These are phyloP conservation scores for Pythium rhizo-oryzae DNA, from an alignment of 352 stramenopile genomes.

Conservation along the genomic window DNA sequence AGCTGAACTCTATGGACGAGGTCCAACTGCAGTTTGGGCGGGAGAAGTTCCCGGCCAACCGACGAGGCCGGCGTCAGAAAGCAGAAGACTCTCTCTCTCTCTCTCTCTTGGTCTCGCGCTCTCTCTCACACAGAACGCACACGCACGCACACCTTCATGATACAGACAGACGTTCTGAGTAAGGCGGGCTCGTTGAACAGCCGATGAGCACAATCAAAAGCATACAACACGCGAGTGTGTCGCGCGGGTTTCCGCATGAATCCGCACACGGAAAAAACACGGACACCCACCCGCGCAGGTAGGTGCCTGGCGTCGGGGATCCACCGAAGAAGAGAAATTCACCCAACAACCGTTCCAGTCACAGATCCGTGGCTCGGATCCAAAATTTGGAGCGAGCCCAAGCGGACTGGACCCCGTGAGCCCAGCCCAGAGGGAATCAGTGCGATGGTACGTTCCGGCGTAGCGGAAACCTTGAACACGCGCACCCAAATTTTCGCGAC, in stretches of 20 bases:
- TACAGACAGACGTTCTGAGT: not conserved
- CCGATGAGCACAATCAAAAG: not conserved
- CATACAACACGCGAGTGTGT: too few relatives aligned
- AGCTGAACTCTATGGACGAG: not conserved
- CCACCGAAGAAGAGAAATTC: not conserved
- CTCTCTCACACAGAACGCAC: too few relatives aligned
- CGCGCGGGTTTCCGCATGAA: too few relatives aligned
- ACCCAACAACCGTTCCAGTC: not conserved
- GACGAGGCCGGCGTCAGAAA: not conserved
- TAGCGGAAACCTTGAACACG: slow-evolving; percentile 3
- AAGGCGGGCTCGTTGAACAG: not conserved
- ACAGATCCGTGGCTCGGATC: not conserved
- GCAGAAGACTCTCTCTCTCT: not conserved
- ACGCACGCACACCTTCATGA: not conserved
- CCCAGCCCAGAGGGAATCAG: not conserved
- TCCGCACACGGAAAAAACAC: too few relatives aligned
- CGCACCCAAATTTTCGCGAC: slow-evolving; percentile 2
- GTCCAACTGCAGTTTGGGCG: not conserved
- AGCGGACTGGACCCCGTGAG: not conserved
- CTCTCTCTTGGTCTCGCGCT: not conserved
- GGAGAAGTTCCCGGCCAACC: not conserved
- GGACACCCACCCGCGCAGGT: not conserved
- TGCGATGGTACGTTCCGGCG: not conserved
- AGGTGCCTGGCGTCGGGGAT: too few relatives aligned
- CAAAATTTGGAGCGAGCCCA: slow-evolving; percentile 2